phyloP scores from a whole-genome alignment of 2,329 filamentous ascomycete genomes.

The Pseudogymnoascus sp. region DNA sequence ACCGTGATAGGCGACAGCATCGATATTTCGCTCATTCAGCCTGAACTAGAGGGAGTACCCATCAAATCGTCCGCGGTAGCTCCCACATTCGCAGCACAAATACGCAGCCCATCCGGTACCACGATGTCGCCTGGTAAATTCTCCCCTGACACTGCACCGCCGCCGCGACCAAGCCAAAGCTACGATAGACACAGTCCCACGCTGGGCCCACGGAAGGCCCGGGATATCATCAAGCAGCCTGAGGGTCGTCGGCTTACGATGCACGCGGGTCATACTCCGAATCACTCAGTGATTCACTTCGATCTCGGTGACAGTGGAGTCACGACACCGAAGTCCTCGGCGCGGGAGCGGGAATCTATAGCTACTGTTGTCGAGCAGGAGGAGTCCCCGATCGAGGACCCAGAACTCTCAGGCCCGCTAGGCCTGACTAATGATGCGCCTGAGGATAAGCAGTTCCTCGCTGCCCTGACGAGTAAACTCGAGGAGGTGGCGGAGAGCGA shows the following conservation, averaged over 20 bases:
- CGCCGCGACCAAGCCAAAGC: conserved; percentile 15
- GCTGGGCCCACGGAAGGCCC: conserved; percentile 9
- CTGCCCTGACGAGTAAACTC: conserved; percentile 42
- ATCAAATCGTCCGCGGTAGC: conserved; percentile 46
- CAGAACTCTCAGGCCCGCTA: conserved; percentile 42
- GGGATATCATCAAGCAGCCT: conserved; percentile 19
- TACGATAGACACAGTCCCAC: not conserved
- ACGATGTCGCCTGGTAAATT: conserved; percentile 20
- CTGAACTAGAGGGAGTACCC: conserved; percentile 51
- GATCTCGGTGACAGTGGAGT: conserved; percentile 31
- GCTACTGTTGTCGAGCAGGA: conserved; percentile 2
- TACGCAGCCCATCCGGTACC: conserved; percentile 20
- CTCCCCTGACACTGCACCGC: conserved; percentile 18
- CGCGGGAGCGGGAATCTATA: not conserved
- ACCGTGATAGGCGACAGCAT: conserved; percentile 33
- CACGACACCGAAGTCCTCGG: conserved; percentile 20
- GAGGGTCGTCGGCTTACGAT: conserved; percentile 48
- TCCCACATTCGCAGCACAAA: conserved; percentile 24
- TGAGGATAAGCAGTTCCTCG: conserved; percentile 47
- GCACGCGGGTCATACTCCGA: conserved; percentile 57
- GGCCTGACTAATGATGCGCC: conserved; percentile 49
- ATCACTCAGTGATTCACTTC: conserved; percentile 46
- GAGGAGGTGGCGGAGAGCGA: conserved; percentile 20
- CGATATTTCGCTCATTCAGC: conserved; percentile 50
- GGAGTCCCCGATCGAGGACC: conserved; percentile 28